These are phyloP conservation scores for Pyrenopolyporus hunteri DNA, from an alignment of 495 filamentous ascomycete genomes.

Conservation along the genomic window DNA sequence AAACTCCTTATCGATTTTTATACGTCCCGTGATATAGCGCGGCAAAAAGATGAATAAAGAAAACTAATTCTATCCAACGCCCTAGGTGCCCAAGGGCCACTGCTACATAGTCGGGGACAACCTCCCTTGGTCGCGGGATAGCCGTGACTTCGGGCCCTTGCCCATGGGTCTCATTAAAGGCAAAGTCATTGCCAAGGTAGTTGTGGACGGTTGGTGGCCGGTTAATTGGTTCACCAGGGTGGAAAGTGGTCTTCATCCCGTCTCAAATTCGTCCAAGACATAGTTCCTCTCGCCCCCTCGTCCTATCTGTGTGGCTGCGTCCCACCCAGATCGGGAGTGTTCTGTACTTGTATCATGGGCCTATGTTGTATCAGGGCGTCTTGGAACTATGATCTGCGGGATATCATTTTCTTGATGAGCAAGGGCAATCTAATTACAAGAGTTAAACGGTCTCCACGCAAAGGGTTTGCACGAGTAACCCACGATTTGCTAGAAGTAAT, in stretches of 20 bases:
- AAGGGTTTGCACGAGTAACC: constrained; percentile 7
- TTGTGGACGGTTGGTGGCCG: constrained; percentile 54
- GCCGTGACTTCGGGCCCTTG: constrained; percentile 81
- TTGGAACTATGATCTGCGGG: constrained; percentile 20
- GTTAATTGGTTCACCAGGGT: constrained; percentile 55
- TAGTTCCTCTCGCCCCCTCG: neutral
- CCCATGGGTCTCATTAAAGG: constrained; percentile 84
- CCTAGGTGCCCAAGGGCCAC: constrained; percentile 84
- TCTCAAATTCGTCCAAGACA: constrained; percentile 5
- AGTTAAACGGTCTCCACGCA: constrained; percentile 22
- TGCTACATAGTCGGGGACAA: constrained; percentile 91
- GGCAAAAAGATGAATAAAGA: neutral
- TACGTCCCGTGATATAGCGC: neutral
- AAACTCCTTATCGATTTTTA: neutral
- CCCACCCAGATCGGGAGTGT: neutral
- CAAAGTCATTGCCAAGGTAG: constrained; percentile 75
- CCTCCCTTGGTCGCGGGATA: constrained; percentile 80
- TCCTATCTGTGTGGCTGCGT: neutral
- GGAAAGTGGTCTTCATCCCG: constrained; percentile 39
- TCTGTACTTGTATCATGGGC: no score
- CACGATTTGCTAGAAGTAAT: constrained; percentile 12
- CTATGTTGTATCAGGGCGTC: constrained; percentile 20
- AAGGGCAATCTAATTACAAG: constrained; percentile 46
- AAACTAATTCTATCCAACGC: neutral
- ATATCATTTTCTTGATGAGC: constrained; percentile 40